phyloP scores from a whole-genome alignment of 495 filamentous ascomycete species.

The Acidiella bohemica region DNA sequence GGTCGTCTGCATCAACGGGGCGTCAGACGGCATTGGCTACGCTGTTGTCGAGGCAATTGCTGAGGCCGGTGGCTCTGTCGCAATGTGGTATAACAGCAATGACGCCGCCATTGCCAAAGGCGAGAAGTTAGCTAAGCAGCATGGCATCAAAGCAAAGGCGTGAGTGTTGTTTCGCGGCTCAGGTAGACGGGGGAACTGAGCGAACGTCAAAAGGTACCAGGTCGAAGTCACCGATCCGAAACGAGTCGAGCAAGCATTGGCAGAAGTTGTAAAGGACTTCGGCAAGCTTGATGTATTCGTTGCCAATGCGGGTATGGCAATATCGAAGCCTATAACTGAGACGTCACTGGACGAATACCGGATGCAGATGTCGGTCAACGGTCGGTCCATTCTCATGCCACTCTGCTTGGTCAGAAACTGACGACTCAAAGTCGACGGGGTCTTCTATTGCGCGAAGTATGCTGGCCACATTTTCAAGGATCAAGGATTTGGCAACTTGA shows the following conservation, averaged over 20 bases:
- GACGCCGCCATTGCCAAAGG: slow-evolving; percentile 26
- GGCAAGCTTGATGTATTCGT: slow-evolving; percentile 38
- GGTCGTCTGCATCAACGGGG: slow-evolving; percentile 24
- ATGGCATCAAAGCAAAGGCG: slow-evolving; percentile 29
- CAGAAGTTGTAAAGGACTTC: slow-evolving; percentile 32
- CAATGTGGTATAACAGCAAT: slow-evolving; percentile 28
- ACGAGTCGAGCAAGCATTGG: slow-evolving; percentile 25
- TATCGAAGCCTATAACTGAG: slow-evolving; percentile 37
- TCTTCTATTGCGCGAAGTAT: slow-evolving; percentile 25
- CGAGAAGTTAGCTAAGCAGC: slow-evolving; percentile 22
- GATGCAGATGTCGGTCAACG: slow-evolving; percentile 25
- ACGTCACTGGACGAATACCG: slow-evolving; percentile 35
- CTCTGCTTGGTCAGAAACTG: background rate
- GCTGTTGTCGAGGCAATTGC: slow-evolving; percentile 25
- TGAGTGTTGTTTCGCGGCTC: slow-evolving; percentile 16
- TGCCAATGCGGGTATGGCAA: slow-evolving; percentile 41
- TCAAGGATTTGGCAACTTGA: slow-evolving; percentile 27
- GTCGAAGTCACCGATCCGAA: slow-evolving; percentile 30
- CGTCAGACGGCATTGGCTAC: slow-evolving; percentile 24
- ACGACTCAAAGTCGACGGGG: slow-evolving; percentile 21
- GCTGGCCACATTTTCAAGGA: slow-evolving; percentile 29
- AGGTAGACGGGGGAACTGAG: slow-evolving; percentile 24
- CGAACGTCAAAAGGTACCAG: slow-evolving; percentile 4
- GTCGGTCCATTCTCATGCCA: slow-evolving; percentile 1
- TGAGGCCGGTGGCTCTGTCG: slow-evolving; percentile 23